Percentiles rank a stretch among this genome's conserved stretches.
These are phyloP conservation scores for Amaranthus cruentus DNA, from an alignment of 148 eudicot genomes.

Conservation along the genomic window DNA sequence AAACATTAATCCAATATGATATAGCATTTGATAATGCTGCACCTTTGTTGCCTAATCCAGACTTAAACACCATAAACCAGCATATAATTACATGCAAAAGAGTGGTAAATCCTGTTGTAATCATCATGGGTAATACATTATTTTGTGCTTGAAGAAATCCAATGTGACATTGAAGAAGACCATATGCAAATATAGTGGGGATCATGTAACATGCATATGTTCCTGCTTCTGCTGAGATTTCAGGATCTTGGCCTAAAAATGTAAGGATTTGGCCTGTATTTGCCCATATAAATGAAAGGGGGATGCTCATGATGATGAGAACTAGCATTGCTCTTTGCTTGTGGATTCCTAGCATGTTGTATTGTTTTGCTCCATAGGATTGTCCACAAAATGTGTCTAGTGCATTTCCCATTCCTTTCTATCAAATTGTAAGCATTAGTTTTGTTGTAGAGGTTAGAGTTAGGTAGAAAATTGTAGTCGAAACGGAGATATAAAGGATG, in stretches of 20 bases:
- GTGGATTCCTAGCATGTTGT: constrained; percentile 56
- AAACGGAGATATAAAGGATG: too few relatives aligned
- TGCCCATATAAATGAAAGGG: constrained; percentile 49
- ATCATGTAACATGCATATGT: constrained; percentile 47
- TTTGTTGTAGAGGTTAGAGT: too few relatives aligned
- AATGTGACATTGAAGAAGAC: constrained; percentile 46
- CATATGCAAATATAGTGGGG: constrained; percentile 47
- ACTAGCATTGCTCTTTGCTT: constrained; percentile 64
- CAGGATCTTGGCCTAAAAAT: constrained; percentile 49
- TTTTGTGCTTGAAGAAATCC: constrained; percentile 58
- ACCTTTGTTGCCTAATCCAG: constrained; percentile 54
- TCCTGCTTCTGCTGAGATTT: constrained; percentile 53
- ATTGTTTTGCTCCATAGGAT: constrained; percentile 36
- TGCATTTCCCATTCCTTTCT: constrained; percentile 60
- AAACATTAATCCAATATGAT: constrained; percentile 49
- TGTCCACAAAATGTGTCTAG: constrained; percentile 66
- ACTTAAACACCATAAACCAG: constrained; percentile 50
- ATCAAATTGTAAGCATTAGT: background rate
- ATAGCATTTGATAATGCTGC: constrained; percentile 56
- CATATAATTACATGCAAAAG: constrained; percentile 41
- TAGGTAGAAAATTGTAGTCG: too few relatives aligned
- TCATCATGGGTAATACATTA: constrained; percentile 60
- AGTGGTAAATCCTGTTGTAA: constrained; percentile 42
- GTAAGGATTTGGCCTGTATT: constrained; percentile 40
- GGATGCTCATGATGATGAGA: constrained; percentile 39